Conservation (phyloP, 2,329 filamentous ascomycete species). For the Talaromyces piceae region DNA sequence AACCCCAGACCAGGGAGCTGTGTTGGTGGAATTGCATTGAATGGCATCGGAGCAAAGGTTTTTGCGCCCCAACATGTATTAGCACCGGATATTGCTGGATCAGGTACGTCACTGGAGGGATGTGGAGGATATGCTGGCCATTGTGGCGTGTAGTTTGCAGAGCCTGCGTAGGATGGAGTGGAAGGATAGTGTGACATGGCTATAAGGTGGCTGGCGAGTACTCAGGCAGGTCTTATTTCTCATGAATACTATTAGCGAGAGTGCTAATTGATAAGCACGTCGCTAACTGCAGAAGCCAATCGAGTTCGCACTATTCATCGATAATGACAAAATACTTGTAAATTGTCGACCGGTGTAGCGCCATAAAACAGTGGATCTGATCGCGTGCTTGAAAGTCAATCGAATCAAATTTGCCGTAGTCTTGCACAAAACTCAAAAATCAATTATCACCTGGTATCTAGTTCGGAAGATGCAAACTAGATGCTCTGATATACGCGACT, state of each 20-base stretch:
- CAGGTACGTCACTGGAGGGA: conserved; percentile 16
- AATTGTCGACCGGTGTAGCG: not conserved
- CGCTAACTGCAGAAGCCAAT: not conserved
- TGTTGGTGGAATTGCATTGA: conserved; percentile 6
- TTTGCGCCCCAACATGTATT: conserved; percentile 3
- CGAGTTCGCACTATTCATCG: not conserved
- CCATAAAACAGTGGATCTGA: not conserved
- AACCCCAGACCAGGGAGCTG: conserved; percentile 25
- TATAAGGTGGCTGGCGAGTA: not conserved
- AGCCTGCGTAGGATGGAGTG: conserved; percentile 36
- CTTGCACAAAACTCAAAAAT: not conserved
- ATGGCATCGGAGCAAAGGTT: conserved; percentile 4
- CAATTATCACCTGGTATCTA: not conserved
- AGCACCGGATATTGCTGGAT: conserved; percentile 12
- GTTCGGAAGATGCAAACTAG: no score
- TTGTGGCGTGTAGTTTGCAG: conserved; percentile 28
- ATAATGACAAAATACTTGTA: not conserved
- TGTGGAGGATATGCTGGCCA: conserved; percentile 27
- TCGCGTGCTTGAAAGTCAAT: not conserved
- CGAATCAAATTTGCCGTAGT: not conserved
- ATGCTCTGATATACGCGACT: not conserved
- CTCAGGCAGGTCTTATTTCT: not conserved
- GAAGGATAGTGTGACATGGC: conserved; percentile 44
- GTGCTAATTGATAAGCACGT: not conserved
- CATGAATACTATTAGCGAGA: not conserved